A percentile compares a stretch with the other conserved stretches of the same genome.
These are phyloP conservation scores for Millerozyma acaciae DNA, from an alignment of 805 yeast genomes.

Conservation along the genomic window DNA sequence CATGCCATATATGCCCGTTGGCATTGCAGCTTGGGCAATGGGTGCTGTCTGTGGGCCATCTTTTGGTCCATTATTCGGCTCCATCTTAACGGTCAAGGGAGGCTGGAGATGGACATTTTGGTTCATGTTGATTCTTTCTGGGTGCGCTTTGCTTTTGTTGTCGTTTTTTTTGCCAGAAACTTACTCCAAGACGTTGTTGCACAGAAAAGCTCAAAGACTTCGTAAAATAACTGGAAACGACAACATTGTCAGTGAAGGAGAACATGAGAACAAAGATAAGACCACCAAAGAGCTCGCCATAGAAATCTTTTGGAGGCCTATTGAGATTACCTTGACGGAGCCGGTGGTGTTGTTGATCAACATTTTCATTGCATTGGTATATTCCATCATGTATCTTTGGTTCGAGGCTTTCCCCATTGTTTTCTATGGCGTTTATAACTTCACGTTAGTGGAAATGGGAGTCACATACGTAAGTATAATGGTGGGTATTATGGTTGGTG, in stretches of 20 bases:
- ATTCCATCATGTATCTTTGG: slow-evolving; percentile 52
- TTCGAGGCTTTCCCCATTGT: slow-evolving; percentile 61
- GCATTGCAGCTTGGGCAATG: slow-evolving; percentile 49
- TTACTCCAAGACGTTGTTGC: slow-evolving; percentile 39
- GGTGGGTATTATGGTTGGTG: slow-evolving; percentile 44
- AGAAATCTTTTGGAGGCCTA: slow-evolving; percentile 47
- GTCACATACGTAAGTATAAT: slow-evolving; percentile 40
- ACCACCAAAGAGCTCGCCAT: slow-evolving; percentile 5
- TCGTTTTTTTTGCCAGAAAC: slow-evolving; percentile 48
- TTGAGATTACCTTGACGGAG: slow-evolving; percentile 45
- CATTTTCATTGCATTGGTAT: slow-evolving; percentile 48
- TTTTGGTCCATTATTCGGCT: slow-evolving; percentile 55
- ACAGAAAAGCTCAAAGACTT: slow-evolving; percentile 46
- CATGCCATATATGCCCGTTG: slow-evolving; percentile 41
- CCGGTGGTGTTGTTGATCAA: slow-evolving; percentile 56
- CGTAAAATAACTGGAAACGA: slow-evolving; percentile 47
- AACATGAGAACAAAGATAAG: slow-evolving; percentile 25
- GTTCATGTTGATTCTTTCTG: slow-evolving; percentile 39
- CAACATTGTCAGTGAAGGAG: slow-evolving; percentile 38
- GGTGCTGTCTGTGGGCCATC: slow-evolving; percentile 55
- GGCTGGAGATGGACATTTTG: slow-evolving; percentile 51
- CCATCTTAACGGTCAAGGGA: slow-evolving; percentile 46
- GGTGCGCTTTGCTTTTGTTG: slow-evolving; percentile 17
- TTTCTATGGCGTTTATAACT: slow-evolving; percentile 40
- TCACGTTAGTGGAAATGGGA: slow-evolving; percentile 48